Conservation (phyloP, 805 yeast species). For the Tetrapisispora nanseiensis region DNA sequence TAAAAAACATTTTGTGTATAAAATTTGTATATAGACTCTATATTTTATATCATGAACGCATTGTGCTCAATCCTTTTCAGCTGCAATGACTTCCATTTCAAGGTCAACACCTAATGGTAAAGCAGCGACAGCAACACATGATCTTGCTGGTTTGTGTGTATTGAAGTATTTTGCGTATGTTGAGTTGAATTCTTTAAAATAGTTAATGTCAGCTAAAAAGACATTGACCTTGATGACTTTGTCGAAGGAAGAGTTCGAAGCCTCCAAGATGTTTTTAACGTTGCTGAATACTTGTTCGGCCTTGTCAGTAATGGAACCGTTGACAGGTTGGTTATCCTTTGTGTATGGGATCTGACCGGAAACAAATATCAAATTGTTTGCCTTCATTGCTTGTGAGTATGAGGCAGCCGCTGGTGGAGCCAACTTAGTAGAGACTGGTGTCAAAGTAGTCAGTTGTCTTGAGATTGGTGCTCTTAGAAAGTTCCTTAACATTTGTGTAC, state of each 20-base stretch:
- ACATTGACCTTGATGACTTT: conserved; percentile 80
- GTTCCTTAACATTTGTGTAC: conserved; percentile 1
- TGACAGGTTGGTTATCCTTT: conserved; percentile 67
- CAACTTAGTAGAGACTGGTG: conserved; percentile 51
- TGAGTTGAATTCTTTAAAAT: conserved; percentile 75
- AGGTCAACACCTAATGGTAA: conserved; percentile 79
- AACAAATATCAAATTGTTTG: conserved; percentile 76
- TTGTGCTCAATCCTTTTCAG: not conserved
- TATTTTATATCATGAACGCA: not conserved
- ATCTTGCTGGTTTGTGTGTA: conserved; percentile 87
- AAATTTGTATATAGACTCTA: too few relatives aligned
- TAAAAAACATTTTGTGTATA: too few relatives aligned
- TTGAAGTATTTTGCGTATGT: conserved; percentile 73
- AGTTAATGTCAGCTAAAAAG: conserved; percentile 82
- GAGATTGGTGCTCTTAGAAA: not conserved
- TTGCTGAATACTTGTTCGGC: conserved; percentile 68
- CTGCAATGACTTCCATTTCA: conserved; percentile 88
- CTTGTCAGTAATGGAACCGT: conserved; percentile 66
- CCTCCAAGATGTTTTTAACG: conserved; percentile 63
- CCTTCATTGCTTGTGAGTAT: conserved; percentile 92
- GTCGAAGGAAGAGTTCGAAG: conserved; percentile 74
- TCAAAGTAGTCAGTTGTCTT: conserved; percentile 19
- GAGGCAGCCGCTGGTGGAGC: conserved; percentile 98
- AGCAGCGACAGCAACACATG: conserved; percentile 90
- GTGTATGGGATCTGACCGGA: conserved; percentile 95